Evolutionary conservation across 2,329 filamentous ascomycete genomes (phyloP), one percentile per base, ranked within the genome.

Genomic region (Aureobasidium sp.): DNA sequence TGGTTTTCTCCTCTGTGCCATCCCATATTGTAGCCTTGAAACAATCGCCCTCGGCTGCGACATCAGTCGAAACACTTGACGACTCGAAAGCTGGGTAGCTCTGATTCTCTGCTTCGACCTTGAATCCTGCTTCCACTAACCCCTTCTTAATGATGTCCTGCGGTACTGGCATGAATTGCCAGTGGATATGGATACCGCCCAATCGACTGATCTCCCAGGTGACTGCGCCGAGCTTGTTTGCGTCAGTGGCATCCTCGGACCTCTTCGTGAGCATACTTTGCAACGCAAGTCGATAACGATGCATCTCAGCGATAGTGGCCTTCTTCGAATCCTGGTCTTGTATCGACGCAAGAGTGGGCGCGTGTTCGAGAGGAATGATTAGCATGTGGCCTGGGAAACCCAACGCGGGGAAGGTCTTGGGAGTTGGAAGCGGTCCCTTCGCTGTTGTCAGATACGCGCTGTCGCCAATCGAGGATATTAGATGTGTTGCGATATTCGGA

Each of bases 131-230:
- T 72, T 96, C 91, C 0, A 96, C 89, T 1, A 96, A 79, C 0
- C 89, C 89, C 51, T 85, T 85, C 24, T 76, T 78, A 56, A 96
- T 82, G 48, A 90, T 77, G 10, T 88, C 81, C 0, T 82, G 78
- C 0, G 88, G 84, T 0, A 95, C 79, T 0, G 94, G 91, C 34
- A 97, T 78, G 67, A 95, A 88, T 75, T 99, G 95, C 94, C 92
- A 97, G 71, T 97, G 93, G 1, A 87, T 82, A 72, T 99, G 94
- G 62, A 97, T 86, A 61, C 94, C 91, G 57, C 84, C 83, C 5
- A 81, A 81, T 56, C 92, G 87, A 71, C 87, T 93, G 69, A 99
- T 92, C 76, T 97, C 94, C 86, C 91, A 99, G 0, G 91, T 94
- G 1, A 97, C 88, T 2, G 87, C 84, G 17, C 93, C 94, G 1